Evolutionary conservation across 345 rosid genomes (phyloP).

Genomic region (Limnanthes douglasii): DNA sequence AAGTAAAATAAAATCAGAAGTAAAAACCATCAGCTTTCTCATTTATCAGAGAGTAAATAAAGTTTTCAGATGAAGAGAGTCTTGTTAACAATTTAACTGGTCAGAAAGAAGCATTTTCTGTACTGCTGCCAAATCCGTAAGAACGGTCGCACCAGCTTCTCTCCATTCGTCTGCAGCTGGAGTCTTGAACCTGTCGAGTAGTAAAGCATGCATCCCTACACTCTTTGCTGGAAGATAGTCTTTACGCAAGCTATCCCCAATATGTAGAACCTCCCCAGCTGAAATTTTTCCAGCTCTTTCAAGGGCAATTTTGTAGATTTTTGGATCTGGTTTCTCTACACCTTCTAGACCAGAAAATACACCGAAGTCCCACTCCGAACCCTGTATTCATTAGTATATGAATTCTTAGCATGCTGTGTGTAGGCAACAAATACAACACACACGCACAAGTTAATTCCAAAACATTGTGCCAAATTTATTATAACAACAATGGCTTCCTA

Average conservation of each 20-base stretch:
- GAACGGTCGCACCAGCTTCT: constrained; percentile 61
- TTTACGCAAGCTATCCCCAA: constrained; percentile 88
- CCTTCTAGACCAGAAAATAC: constrained; percentile 93
- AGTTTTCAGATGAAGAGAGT: neutral
- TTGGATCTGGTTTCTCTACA: constrained; percentile 83
- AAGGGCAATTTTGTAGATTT: constrained; percentile 55
- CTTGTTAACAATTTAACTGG: constrained; percentile 15
- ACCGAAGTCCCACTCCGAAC: constrained; percentile 89
- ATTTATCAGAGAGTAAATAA: constrained; percentile 1
- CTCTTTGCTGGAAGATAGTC: constrained; percentile 77
- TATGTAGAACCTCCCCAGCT: constrained; percentile 57
- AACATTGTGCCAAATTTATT: neutral
- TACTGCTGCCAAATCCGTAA: constrained; percentile 62
- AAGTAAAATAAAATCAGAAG: too few species aligned
- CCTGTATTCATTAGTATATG: constrained; percentile 16
- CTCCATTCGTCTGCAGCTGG: constrained; percentile 72
- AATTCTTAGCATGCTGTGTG: neutral
- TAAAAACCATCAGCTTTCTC: too few species aligned
- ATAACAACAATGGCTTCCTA: too few species aligned
- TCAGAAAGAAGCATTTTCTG: constrained; percentile 43
- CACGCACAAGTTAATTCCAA: constrained; percentile 5
- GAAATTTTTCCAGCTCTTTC: constrained; percentile 68
- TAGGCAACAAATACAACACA: neutral
- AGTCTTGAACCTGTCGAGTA: constrained; percentile 82
- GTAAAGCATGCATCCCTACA: constrained; percentile 81